Evolutionary conservation across 352 stramenopile species (phyloP), one percentile per base, ranked within the genome.

Genomic region (Phytophthora ohioensis): DNA sequence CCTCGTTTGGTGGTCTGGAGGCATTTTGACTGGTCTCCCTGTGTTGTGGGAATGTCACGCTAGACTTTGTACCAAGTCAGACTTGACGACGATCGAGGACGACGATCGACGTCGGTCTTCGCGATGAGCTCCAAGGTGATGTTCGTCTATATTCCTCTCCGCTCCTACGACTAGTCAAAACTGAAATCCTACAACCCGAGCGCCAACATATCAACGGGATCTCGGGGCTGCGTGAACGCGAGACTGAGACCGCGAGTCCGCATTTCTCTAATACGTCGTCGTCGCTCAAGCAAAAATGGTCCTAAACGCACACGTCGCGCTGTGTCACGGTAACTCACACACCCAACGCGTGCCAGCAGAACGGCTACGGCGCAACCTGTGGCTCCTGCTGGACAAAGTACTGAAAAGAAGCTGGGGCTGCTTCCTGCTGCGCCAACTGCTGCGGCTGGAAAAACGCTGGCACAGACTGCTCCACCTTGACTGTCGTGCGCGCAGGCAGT

Each of bases 121-220:
- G 57, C 15, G 47, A 67, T 17, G 48, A 61, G 56, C 46, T 58
- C 63, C 54, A 71, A 62, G 57, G 49, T 57, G 57, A 57, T 71
- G 62, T 57, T 71, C 62, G 62, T 75, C 68, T 75, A 71, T 75
- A 64, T 75, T 71, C 48, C 62, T 67, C 55, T 47, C 38, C 7
- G 48, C 41, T 60, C 67, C 51, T 75, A 67, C 60, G 55, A 67
- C 61, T 67, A 75, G 60, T 63, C 61, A 63, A 71, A 71, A 70
- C 49, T 30, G 42, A 71, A 59, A 61, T 63, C 55, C 68, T 68
- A 75, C 42, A 31, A 52, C 21, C 41, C 35, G 36, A 67, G 36
- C 27, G 32, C 31, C 11, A 13, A 53, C 15, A n/a, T 2, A 52
- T 27, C 21, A 27, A 27, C 21, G 21, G 21, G 21, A 27, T 27